phyloP scores from a whole-genome alignment of 2,329 filamentous ascomycete species.

The Fusarium tricinctum region DNA sequence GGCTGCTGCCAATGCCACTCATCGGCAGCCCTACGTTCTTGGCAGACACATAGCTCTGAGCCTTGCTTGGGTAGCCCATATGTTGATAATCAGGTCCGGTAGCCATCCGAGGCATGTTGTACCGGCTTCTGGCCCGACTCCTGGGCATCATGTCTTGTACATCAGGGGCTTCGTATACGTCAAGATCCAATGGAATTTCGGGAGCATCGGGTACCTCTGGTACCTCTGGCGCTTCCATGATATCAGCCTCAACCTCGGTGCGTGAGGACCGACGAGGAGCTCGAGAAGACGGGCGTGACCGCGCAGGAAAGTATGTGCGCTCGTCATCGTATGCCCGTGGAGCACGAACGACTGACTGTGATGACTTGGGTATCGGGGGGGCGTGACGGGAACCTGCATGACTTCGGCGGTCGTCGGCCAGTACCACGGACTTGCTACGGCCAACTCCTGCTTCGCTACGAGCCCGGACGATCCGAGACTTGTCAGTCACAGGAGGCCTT shows the following conservation, averaged over 20 bases:
- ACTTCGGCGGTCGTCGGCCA: constrained; percentile 61
- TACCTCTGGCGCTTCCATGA: constrained; percentile 46
- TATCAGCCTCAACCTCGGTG: constrained; percentile 48
- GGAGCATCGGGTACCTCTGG: constrained; percentile 39
- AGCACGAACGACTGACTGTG: constrained; percentile 44
- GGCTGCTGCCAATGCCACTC: constrained; percentile 59
- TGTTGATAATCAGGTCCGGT: constrained; percentile 35
- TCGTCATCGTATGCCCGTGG: constrained; percentile 53
- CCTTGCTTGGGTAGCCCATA: constrained; percentile 42
- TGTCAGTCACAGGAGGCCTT: constrained; percentile 51
- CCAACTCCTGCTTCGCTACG: constrained; percentile 56
- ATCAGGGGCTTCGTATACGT: constrained; percentile 33
- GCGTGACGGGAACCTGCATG: constrained; percentile 54
- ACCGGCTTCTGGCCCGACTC: constrained; percentile 52
- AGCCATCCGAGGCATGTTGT: constrained; percentile 39
- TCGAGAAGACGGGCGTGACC: constrained; percentile 49
- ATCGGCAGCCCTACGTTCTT: constrained; percentile 58
- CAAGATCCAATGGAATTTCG: constrained; percentile 37
- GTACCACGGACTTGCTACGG: constrained; percentile 49
- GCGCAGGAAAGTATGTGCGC: constrained; percentile 61
- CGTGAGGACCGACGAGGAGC: constrained; percentile 45
- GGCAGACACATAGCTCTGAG: constrained; percentile 51
- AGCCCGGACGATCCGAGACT: constrained; percentile 53
- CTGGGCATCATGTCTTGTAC: constrained; percentile 48
- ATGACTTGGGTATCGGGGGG: constrained; percentile 46